A percentile compares a stretch with the other conserved stretches of the same genome.
These are phyloP conservation scores for Phytophthora pisi DNA, from an alignment of 352 stramenopile species.

Conservation along the genomic window DNA sequence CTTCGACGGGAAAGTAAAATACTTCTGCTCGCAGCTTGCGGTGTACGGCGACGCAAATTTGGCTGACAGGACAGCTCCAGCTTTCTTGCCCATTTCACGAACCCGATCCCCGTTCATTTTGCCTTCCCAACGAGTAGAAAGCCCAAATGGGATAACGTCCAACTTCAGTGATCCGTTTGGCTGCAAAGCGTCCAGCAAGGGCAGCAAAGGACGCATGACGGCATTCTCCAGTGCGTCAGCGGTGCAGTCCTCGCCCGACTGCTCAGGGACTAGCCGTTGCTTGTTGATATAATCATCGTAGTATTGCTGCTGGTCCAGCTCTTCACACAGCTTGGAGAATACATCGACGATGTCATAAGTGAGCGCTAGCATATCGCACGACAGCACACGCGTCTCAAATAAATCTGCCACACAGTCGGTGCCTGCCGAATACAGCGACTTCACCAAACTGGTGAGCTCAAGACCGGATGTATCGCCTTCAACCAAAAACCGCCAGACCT, in stretches of 20 bases:
- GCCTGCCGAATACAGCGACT: background rate
- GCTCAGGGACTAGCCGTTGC: background rate
- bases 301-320: background rate
- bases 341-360: background rate
- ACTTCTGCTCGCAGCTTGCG: background rate
- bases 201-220: background rate
- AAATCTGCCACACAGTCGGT: background rate
- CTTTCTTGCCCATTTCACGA: background rate
- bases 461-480: background rate
- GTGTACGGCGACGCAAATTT: background rate
- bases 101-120: background rate
- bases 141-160: background rate
- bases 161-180: background rate
- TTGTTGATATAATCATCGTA: conserved; percentile 3
- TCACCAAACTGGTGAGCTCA: background rate
- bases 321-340: background rate
- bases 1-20: background rate
- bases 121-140: background rate
- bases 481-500: background rate
- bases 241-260: background rate
- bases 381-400: background rate
- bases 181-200: background rate
- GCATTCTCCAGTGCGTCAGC: background rate
- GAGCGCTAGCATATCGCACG: background rate
- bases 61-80: background rate